Conservation (phyloP, 2,329 filamentous ascomycete genomes). For the Penicillium italicum region DNA sequence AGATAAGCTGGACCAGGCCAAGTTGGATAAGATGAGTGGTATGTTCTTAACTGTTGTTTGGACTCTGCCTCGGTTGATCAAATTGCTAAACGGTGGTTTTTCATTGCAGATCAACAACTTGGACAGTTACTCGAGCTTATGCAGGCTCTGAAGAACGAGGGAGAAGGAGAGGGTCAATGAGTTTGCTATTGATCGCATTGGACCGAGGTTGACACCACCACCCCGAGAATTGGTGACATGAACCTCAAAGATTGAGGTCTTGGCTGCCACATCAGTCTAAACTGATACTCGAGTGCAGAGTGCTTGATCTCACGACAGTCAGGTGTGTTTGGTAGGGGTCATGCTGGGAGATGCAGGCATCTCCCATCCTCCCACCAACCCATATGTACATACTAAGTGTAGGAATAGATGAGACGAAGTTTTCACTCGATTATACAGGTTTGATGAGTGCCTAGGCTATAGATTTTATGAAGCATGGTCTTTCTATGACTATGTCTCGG, state of each 20-base stretch:
- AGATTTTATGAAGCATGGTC: not conserved
- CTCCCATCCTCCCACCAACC: constrained; percentile 8
- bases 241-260: not conserved
- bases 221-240: not conserved
- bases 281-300: not conserved
- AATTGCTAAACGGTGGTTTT: constrained; percentile 1
- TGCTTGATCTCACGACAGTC: not conserved
- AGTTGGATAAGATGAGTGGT: constrained; percentile 95
- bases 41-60: constrained; percentile 33
- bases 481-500: not conserved
- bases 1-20: constrained; percentile 75
- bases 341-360: constrained; percentile 19
- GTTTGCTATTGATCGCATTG: constrained; percentile 9
- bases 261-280: not conserved
- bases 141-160: constrained; percentile 63
- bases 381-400: constrained; percentile 16
- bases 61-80: not conserved
- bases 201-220: not conserved
- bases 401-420: not conserved
- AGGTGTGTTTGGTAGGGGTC: not conserved
- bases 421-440: not conserved
- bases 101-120: constrained; percentile 74
- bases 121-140: constrained; percentile 93
- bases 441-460: too few relatives aligned
- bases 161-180: constrained; percentile 36